These are phyloP conservation scores for Pseudocercospora pini-densiflorae DNA, from an alignment of 2,329 filamentous ascomycete species.

Conservation along the genomic window DNA sequence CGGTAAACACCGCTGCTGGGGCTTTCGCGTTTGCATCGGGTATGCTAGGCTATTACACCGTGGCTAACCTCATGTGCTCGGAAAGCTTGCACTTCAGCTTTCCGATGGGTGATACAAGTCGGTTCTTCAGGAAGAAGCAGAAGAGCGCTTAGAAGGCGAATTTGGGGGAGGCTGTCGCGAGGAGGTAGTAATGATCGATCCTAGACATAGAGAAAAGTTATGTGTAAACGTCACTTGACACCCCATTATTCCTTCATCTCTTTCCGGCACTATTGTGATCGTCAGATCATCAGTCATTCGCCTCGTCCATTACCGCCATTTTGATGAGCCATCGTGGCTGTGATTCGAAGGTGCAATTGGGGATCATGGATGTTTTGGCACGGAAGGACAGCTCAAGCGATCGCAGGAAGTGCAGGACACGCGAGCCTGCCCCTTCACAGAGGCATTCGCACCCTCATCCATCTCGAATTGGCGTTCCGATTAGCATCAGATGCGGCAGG, in stretches of 20 bases:
- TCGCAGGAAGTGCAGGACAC: not conserved
- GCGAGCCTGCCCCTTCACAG: not conserved
- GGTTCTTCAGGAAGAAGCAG: conserved; percentile 44
- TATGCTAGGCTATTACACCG: conserved; percentile 53
- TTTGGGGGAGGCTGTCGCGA: not conserved
- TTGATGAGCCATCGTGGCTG: not conserved
- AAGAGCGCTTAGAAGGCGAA: conserved; percentile 18
- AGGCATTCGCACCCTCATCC: not conserved
- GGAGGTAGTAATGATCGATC: not conserved
- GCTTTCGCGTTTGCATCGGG: conserved; percentile 54
- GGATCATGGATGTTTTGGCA: not conserved
- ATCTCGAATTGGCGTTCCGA: not conserved
- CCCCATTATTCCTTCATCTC: not conserved
- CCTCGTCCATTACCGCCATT: not conserved
- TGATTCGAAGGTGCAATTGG: not conserved
- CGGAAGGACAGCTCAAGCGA: not conserved
- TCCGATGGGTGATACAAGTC: conserved; percentile 50
- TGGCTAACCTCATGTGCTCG: conserved; percentile 49
- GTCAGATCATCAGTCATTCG: not conserved
- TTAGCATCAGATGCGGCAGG: not conserved
- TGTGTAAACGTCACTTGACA: not conserved
- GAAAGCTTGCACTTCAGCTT: conserved; percentile 44
- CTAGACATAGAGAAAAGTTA: not conserved
- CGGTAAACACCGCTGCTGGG: conserved; percentile 51
- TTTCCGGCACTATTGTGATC: not conserved